Percentiles rank a stretch among this genome's conserved stretches.
phyloP scores from a whole-genome alignment of 164 flowering plant genomes.

The Vitis labrusca region DNA sequence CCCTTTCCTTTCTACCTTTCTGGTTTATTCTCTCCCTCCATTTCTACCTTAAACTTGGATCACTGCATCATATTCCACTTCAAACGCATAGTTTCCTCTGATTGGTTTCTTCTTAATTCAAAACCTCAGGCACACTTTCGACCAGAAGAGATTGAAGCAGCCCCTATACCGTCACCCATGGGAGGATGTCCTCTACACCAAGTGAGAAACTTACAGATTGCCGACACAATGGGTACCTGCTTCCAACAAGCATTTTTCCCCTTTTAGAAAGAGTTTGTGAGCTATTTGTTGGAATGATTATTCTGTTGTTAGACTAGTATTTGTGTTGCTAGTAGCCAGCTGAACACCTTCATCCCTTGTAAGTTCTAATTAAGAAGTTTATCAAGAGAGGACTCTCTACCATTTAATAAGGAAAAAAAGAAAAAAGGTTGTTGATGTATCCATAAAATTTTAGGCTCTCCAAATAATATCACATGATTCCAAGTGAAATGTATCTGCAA shows the following conservation, averaged over 20 bases:
- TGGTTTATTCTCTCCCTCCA: background rate
- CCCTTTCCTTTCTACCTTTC: background rate
- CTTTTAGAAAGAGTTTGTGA: conserved; percentile 1
- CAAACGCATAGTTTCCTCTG: background rate
- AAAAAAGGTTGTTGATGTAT: background rate
- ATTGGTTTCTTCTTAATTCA: background rate
- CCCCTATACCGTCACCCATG: conserved; percentile 99
- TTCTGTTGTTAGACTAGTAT: conserved; percentile 18
- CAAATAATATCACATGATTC: too few species aligned
- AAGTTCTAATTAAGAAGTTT: conserved; percentile 5
- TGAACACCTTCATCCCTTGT: conserved; percentile 2
- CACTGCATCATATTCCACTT: too few species aligned
- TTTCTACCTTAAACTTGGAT: too few species aligned
- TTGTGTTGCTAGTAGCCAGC: conserved; percentile 8
- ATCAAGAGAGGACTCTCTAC: background rate
- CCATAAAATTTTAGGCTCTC: background rate
- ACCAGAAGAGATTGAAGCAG: conserved; percentile 99
- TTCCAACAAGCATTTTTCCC: background rate
- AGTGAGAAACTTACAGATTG: conserved; percentile 41
- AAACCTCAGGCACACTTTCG: conserved; percentile 89
- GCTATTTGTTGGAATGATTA: conserved; percentile 10
- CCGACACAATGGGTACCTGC: conserved; percentile 8
- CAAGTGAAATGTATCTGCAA: too few species aligned
- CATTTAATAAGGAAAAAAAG: background rate
- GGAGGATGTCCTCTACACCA: conserved; percentile 99